phyloP scores from a whole-genome alignment of 1,284 basidiomycete genomes.

The Ustilago vetiveriae region DNA sequence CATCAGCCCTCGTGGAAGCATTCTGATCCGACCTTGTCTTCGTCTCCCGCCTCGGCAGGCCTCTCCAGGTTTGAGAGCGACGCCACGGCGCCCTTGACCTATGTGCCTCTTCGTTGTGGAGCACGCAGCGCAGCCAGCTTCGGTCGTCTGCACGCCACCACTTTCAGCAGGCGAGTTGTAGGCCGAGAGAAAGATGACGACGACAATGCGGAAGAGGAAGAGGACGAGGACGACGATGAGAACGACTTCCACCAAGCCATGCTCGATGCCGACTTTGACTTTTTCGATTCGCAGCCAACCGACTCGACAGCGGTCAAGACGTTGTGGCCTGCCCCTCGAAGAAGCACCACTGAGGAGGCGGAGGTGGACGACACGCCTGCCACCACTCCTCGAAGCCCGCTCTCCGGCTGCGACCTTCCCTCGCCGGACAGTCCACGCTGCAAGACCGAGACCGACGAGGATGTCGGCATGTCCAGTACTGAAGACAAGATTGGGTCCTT shows the following conservation, averaged over 20 bases:
- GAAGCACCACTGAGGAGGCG: conserved; percentile 24
- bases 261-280: conserved; percentile 59
- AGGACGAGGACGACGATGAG: conserved; percentile 56
- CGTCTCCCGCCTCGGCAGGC: conserved; percentile 34
- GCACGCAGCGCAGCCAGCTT: conserved; percentile 10
- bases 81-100: conserved; percentile 21
- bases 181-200: conserved; percentile 8
- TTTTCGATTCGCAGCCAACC: conserved; percentile 41
- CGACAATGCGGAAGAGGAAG: conserved; percentile 39
- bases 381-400: conserved; percentile 52
- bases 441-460: conserved; percentile 18
- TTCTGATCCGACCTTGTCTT: conserved; percentile 21
- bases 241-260: conserved; percentile 64
- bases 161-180: conserved; percentile 7
- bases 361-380: conserved; percentile 51
- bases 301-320: conserved; percentile 11
- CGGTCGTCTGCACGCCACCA: conserved; percentile 12
- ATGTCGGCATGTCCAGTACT: not conserved
- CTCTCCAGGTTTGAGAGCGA: conserved; percentile 34
- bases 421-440: conserved; percentile 39
- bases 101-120: conserved; percentile 19
- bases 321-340: conserved; percentile 18
- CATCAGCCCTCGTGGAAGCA: conserved; percentile 13
- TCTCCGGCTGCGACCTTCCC: conserved; percentile 41
- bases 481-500: conserved; percentile 14